These are phyloP conservation scores for Lasiosphaeria miniovina DNA, from an alignment of 495 filamentous ascomycete species.

Conservation along the genomic window DNA sequence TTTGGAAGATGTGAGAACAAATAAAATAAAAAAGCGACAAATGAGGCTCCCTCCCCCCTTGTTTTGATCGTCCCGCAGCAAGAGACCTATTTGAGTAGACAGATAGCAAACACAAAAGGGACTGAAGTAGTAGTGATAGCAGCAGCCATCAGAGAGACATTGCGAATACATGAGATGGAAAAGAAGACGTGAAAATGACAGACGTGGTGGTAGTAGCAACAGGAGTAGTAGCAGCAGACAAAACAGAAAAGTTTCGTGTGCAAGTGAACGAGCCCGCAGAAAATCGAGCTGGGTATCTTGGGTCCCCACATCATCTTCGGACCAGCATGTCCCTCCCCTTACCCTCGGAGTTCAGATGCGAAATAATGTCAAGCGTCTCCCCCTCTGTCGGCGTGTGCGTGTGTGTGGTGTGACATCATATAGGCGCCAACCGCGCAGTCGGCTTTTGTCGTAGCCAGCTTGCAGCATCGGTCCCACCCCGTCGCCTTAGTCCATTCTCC, in stretches of 20 bases:
- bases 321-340: conserved; percentile 7
- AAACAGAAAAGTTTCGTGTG: conserved; percentile 21
- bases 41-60: too few species aligned
- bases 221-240: neutral
- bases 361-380: neutral
- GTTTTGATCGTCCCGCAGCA: too few species aligned
- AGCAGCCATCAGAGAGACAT: conserved; percentile 12
- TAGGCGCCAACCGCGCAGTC: neutral
- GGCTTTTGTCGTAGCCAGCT: neutral
- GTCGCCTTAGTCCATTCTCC: too few species aligned
- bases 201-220: conserved; percentile 7
- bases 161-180: conserved; percentile 11
- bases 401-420: too few species aligned
- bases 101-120: neutral
- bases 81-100: too few species aligned
- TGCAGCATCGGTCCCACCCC: too few species aligned
- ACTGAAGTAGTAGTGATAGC: neutral
- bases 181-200: conserved; percentile 4
- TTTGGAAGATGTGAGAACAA: too few species aligned
- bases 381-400: neutral
- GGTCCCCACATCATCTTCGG: conserved; percentile 17
- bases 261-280: conserved; percentile 20
- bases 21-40: too few species aligned
- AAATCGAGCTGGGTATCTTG: conserved; percentile 35
- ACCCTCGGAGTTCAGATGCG: neutral